Percentiles rank a stretch among this genome's conserved stretches.
Conservation (phyloP, 139 green algal genomes). For the Chara braunii region DNA sequence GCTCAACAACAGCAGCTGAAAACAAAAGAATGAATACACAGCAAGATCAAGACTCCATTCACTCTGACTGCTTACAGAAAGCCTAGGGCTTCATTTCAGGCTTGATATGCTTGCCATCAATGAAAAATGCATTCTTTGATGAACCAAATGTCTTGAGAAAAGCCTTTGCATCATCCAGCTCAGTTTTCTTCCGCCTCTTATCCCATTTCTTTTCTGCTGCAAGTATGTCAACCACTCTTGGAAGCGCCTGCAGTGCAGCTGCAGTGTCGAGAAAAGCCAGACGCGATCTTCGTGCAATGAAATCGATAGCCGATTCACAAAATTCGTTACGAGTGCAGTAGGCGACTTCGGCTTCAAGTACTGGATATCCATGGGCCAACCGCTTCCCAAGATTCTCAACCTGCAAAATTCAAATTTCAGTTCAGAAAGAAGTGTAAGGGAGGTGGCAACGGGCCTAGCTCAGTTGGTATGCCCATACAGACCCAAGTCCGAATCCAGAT, state of each 20-base stretch:
- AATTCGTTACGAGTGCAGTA: slow-evolving; percentile 66
- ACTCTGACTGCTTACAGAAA: too few relatives aligned
- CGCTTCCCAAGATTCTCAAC: slow-evolving; percentile 52
- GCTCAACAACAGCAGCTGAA: too few relatives aligned
- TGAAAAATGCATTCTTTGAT: not conserved
- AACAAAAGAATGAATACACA: too few relatives aligned
- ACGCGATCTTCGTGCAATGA: slow-evolving; percentile 77
- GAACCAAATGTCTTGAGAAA: slow-evolving; percentile 62
- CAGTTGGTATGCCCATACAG: too few relatives aligned
- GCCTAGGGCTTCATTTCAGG: too few relatives aligned
- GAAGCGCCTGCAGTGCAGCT: slow-evolving; percentile 64
- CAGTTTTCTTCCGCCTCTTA: slow-evolving; percentile 44
- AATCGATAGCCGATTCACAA: slow-evolving; percentile 83
- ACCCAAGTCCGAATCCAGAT: too few relatives aligned
- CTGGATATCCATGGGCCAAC: slow-evolving; percentile 75
- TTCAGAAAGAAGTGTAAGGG: too few relatives aligned
- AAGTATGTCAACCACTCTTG: slow-evolving; percentile 70
- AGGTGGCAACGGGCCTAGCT: too few relatives aligned
- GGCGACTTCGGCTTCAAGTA: slow-evolving; percentile 84
- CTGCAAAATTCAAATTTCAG: slow-evolving; percentile 14
- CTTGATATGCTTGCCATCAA: slow-evolving; percentile 3
- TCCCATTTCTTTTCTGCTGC: slow-evolving; percentile 54
- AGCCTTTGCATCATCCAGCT: slow-evolving; percentile 34
- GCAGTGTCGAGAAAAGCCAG: slow-evolving; percentile 86
- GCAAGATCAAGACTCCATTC: too few relatives aligned